Base-by-base conservation (phyloP, 805 yeast species). In the Barnettozyma vustinii region DNA sequence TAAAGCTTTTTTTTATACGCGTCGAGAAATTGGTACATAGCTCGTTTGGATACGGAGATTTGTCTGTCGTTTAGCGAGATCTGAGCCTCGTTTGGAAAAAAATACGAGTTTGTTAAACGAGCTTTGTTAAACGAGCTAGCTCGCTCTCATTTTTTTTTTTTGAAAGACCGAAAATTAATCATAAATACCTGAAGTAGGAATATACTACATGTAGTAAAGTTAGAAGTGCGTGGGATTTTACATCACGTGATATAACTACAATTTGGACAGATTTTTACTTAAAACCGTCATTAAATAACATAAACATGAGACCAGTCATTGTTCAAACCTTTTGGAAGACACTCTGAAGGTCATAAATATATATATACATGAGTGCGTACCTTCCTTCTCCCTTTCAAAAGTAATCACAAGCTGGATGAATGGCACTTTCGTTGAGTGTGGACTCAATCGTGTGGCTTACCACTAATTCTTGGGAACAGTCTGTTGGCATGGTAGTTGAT, bases 401-500 rank as follows among this genome's bases (percentile, higher is more conserved):
- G 5, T 15, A 5, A 12, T 26, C 33, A 30, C 16, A 13, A 12
- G 12, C 16, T 30, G 33, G 33, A 30, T 30, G 16, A 30, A 13
- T 7, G 33, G 33, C 33, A 30, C 33, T 30, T 30, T 15, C 5
- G 16, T 30, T 7, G n/a, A 13, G n/a, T 15, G 33, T 7, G 23
- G 4, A 18, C 23, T 45, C 47, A 61, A 51, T 61, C 77, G 56
- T 71, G 74, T 27, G 79, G 74, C 50, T 71, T 74, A 37, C 82
- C 82, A 54, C 70, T 73, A 50, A 79, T 69, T 56, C 68, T 73
- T 52, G 70, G 70, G 55, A 76, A 71, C 36, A 77, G 63, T 58
- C 82, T 71, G 36, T 76, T 72, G 16, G 81, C 76, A 56, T 77
- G 81, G 57, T 74, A 76, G 57, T 77, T 77, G 56, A 76, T 74